Evolutionary conservation across 345 rosid genomes (phyloP), one percentile per base, ranked within the genome.

Genomic region (Heritiera fomes): DNA sequence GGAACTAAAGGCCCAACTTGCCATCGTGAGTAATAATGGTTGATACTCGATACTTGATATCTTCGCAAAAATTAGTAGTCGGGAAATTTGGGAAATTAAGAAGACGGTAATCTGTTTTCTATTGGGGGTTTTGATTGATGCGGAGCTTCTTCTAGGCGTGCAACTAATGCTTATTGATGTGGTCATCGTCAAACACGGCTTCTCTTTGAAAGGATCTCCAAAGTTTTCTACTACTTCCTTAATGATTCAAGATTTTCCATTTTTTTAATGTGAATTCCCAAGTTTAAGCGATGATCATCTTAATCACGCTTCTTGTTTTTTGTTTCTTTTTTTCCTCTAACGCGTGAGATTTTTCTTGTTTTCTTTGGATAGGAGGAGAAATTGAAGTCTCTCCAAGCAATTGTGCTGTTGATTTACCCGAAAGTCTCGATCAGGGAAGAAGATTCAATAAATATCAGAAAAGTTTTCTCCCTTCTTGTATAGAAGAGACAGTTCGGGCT

Each of bases 311-410:
- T 43, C 32, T 67, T 45, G 8, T 45, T 55, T 23, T 46, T 20
- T 23, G 28, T 23, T 69, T 67, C 7, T 6, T 9, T 60, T 28
- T 18, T 18, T 66, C 50, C 23, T 34, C 3, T 65, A 65, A 66
- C 30, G 71, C 8, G 50, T 66, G 71, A 20, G 71, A 9, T 66
- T 66, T 8, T 9, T 67, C 53, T 68, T 69, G 55, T 13, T 69
- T 69, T 71, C 60, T 14, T 45, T 30, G 74, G 58, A 7, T 23
- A 70, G 43, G 23, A 14, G 59, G 15, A 49, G 59, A 60, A 49
- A 71, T 71, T 71, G 23, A 28, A 71, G 58, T 15, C 23, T 49
- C 23, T 50, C 60, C 59, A 49, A 14, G 75, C 11, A 71, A 30
- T 50, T 50, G 20, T 50, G 20, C 6, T 50, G 75, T 71, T 71